A percentile compares a stretch with the other conserved stretches of the same genome.
These are phyloP conservation scores for Mariannaea elegans DNA, from an alignment of 2,329 filamentous ascomycete species.

Conservation along the genomic window DNA sequence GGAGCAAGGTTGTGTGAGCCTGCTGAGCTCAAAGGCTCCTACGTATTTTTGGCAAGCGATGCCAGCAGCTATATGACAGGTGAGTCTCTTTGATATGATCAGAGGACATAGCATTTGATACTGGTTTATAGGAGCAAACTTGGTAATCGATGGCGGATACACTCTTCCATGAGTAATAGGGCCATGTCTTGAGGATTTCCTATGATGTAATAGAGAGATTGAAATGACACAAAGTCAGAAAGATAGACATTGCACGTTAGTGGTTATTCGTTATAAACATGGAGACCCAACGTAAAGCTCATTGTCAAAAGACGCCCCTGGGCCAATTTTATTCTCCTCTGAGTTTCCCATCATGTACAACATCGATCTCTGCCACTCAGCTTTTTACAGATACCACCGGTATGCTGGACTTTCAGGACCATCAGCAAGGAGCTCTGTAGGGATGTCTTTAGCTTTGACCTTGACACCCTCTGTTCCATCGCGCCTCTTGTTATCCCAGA, in stretches of 20 bases:
- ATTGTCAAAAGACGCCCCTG: too few species aligned
- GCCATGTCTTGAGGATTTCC: too few species aligned
- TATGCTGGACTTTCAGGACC: slow-evolving; percentile 18
- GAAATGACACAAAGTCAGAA: too few species aligned
- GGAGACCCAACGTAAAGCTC: too few species aligned
- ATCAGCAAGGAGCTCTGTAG: slow-evolving; percentile 14
- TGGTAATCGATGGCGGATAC: slow-evolving; percentile 40
- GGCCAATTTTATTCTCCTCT: too few species aligned
- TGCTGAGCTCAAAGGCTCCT: slow-evolving; percentile 47
- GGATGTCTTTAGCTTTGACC: slow-evolving; percentile 16
- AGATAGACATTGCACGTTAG: too few species aligned
- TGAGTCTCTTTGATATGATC: slow-evolving; percentile 11
- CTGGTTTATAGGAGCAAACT: slow-evolving; percentile 31
- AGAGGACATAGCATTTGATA: background rate
- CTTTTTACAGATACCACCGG: slow-evolving; percentile 19
- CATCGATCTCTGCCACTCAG: too few species aligned
- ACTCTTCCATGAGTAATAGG: slow-evolving; percentile 28
- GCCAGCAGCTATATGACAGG: slow-evolving; percentile 53
- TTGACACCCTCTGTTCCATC: slow-evolving; percentile 16
- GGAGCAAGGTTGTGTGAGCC: slow-evolving; percentile 40
- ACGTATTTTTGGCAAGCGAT: slow-evolving; percentile 50
- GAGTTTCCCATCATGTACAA: too few species aligned
- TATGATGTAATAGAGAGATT: too few species aligned
- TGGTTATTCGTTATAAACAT: too few species aligned
- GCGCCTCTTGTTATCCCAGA: slow-evolving; percentile 15